A percentile compares a stretch with the other conserved stretches of the same genome.
These are phyloP conservation scores for Margaritispora aquatica DNA, from an alignment of 495 filamentous ascomycete genomes.

Conservation along the genomic window DNA sequence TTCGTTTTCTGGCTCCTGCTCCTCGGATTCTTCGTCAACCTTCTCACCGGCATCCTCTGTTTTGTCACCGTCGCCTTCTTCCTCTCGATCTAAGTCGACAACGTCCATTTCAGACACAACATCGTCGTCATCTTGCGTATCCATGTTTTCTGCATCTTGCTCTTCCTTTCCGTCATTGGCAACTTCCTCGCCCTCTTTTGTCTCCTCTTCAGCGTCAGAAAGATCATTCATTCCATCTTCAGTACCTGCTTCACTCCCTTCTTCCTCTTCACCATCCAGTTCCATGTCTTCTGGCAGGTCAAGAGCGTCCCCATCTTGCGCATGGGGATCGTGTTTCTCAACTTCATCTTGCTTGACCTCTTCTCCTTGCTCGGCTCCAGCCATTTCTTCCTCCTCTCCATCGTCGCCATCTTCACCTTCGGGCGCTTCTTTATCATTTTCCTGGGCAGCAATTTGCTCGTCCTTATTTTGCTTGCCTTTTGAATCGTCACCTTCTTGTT, in stretches of 20 bases:
- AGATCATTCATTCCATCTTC: conserved; percentile 43
- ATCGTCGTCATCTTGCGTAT: conserved; percentile 32
- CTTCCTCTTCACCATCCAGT: conserved; percentile 52
- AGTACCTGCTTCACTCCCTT: conserved; percentile 44
- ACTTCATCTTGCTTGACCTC: conserved; percentile 64
- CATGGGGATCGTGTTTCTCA: conserved; percentile 59
- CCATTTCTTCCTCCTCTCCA: conserved; percentile 50
- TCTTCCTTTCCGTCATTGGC: conserved; percentile 30
- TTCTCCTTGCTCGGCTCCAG: conserved; percentile 56
- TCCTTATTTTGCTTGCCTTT: conserved; percentile 60
- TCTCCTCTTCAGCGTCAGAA: conserved; percentile 31
- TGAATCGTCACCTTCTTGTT: conserved; percentile 68
- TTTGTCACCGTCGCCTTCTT: conserved; percentile 21
- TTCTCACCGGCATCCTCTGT: conserved; percentile 28
- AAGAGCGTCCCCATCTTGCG: conserved; percentile 52
- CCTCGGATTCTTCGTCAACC: conserved; percentile 35
- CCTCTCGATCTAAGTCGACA: conserved; percentile 24
- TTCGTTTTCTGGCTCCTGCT: conserved; percentile 39
- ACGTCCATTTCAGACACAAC: conserved; percentile 27
- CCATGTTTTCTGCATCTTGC: conserved; percentile 28
- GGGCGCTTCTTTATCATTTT: conserved; percentile 46
- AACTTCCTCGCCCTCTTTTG: conserved; percentile 27
- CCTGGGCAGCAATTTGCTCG: conserved; percentile 54
- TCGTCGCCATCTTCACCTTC: conserved; percentile 47
- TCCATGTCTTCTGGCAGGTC: conserved; percentile 70